Conservation (phyloP, 768 basidiomycete genomes). For the Lactarius quietus region DNA sequence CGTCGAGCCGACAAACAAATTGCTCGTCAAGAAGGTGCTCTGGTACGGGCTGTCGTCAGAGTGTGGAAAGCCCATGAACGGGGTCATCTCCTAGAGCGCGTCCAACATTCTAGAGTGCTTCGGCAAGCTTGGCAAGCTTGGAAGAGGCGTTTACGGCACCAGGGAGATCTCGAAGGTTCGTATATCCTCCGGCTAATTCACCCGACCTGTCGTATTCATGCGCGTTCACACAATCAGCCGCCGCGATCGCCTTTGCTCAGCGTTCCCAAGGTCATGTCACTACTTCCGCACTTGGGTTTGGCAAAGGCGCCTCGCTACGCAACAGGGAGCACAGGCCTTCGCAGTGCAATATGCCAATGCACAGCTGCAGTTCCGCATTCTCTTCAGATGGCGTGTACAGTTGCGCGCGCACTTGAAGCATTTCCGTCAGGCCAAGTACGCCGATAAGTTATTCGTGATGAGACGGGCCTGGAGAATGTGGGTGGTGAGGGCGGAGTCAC, state of each 20-base stretch:
- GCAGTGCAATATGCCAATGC: slow-evolving; percentile 49
- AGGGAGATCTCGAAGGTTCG: slow-evolving; percentile 47
- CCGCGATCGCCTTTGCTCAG: slow-evolving; percentile 47
- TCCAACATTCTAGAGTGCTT: slow-evolving; percentile 44
- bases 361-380: slow-evolving; percentile 39
- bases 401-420: slow-evolving; percentile 48
- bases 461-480: slow-evolving; percentile 48
- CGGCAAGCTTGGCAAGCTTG: slow-evolving; percentile 49
- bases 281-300: slow-evolving; percentile 42
- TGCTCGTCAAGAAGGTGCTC: slow-evolving; percentile 52
- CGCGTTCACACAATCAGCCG: not conserved
- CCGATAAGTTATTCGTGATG: slow-evolving; percentile 48
- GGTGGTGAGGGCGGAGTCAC: slow-evolving; percentile 45
- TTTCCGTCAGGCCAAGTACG: slow-evolving; percentile 52
- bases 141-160: slow-evolving; percentile 42
- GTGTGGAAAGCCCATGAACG: slow-evolving; percentile 71
- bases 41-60: slow-evolving; percentile 54
- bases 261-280: slow-evolving; percentile 42
- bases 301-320: slow-evolving; percentile 41
- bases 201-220: not conserved
- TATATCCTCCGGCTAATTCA: not conserved
- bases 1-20: slow-evolving; percentile 54
- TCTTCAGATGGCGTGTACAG: slow-evolving; percentile 54
- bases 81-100: slow-evolving; percentile 53
- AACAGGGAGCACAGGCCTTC: slow-evolving; percentile 45